Evolutionary conservation across 202 grass and related monocot genomes (phyloP), one percentile per base, ranked within the genome.

Genomic region (Schoenoplectus tabernaemontani): DNA sequence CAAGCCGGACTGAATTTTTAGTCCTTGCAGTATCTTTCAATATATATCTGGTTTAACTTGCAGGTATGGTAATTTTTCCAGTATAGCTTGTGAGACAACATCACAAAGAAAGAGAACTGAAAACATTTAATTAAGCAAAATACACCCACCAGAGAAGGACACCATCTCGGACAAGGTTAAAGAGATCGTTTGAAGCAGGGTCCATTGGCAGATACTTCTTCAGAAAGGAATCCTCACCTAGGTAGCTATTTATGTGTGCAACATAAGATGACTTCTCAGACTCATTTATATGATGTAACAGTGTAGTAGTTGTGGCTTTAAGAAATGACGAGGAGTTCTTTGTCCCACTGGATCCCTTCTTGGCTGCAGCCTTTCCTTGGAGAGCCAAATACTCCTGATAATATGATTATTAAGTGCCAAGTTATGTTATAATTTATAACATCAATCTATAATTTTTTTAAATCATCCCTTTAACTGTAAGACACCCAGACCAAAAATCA

Each of bases 151-250:
- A 98, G 64, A 98, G 91, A 63, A 95, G 88, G 78, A 98, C 92
- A 66, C 96, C 96, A 36, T 98, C 91, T 81, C 85, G 89, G 51
- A 93, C 57, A 42, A 95, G 89, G 81, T 92, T 83, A n/a, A 98
- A 92, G 19, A 98, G 81, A 75, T 95, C 89, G 71, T 93, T 91
- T 48, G 86, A 83, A 8, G 85, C 63, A 26, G 89, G 96, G 20
- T 98, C 90, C 38, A 98, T 80, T 3, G 96, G 96, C 73, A 98
- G 77, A 78, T 95, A 98, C 42, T 98, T 95, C 88, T 87, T 95
- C 70, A 98, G 51, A 83, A 95, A 99, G 19, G 91, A 60, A 47
- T 99, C 96, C 10, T 95, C 96, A 2, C 88, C 60, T 23, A 99
- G 84, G 71, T 95, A 99, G 71, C 88, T 95, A 59, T 98, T 98